Conservation (phyloP, 768 basidiomycete species). For the Paxillus involutus region DNA sequence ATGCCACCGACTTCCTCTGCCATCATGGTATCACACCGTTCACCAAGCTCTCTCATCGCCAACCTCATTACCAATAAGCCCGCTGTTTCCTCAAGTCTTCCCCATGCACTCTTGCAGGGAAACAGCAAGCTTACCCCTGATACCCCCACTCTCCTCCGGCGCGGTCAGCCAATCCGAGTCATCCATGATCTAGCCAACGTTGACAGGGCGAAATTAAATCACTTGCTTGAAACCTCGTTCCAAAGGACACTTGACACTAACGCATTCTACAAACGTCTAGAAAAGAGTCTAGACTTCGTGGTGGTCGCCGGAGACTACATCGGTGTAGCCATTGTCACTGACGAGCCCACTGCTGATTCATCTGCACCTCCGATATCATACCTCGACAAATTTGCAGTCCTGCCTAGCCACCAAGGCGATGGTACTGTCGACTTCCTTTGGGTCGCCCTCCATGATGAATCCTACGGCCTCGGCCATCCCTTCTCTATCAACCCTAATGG, state of each 20-base stretch:
- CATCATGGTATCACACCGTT: constrained; percentile 96
- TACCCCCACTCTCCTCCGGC: constrained; percentile 90
- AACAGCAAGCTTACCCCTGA: constrained; percentile 83
- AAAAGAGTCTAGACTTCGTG: constrained; percentile 80
- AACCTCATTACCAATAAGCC: constrained; percentile 99
- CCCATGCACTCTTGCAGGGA: constrained; percentile 88
- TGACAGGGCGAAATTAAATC: constrained; percentile 71
- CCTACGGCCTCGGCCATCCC: constrained; percentile 91
- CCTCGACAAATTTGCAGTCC: constrained; percentile 97
- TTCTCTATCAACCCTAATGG: constrained; percentile 96
- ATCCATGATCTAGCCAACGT: constrained; percentile 68
- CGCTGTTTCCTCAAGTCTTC: constrained; percentile 91
- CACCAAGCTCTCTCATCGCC: constrained; percentile 90
- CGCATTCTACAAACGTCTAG: constrained; percentile 79
- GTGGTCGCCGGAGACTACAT: constrained; percentile 95
- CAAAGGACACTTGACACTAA: constrained; percentile 65
- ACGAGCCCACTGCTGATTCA: constrained; percentile 41
- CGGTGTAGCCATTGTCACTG: constrained; percentile 92
- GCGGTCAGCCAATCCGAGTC: constrained; percentile 85
- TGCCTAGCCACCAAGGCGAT: constrained; percentile 94
- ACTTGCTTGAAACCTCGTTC: constrained; percentile 89
- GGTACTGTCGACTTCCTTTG: constrained; percentile 99
- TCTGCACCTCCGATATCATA: constrained; percentile 66
- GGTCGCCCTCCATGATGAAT: constrained; percentile 98
- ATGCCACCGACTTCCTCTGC: constrained; percentile 96